A percentile compares a stretch with the other conserved stretches of the same genome.
phyloP scores from a whole-genome alignment of 192 early-diverging fungal species.

The Backusella parvicylindrica region DNA sequence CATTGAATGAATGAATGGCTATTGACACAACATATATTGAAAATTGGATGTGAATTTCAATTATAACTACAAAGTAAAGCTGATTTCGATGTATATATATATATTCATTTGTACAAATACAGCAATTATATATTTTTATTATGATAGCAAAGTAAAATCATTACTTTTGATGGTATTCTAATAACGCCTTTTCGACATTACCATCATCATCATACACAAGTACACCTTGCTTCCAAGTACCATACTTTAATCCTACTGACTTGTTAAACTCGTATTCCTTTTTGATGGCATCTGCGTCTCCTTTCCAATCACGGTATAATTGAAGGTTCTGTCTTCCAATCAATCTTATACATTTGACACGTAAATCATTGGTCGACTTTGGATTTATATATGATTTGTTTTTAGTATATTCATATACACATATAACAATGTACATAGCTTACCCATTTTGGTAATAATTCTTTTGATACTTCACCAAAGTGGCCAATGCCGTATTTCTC shows the following conservation, averaged over 20 bases:
- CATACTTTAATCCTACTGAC: conserved; percentile 69
- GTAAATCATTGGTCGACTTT: conserved; percentile 72
- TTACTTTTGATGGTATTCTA: conserved; percentile 15
- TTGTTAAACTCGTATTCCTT: conserved; percentile 79
- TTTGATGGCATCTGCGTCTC: conserved; percentile 61
- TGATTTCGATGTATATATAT: no score
- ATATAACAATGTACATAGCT: background rate
- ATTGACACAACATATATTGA: no score
- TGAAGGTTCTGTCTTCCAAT: conserved; percentile 87
- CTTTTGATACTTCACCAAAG: conserved; percentile 82
- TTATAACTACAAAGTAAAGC: no score
- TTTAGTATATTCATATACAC: background rate
- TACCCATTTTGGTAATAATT: conserved; percentile 75
- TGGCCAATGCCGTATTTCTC: conserved; percentile 83
- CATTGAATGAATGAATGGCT: no score
- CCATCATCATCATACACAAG: conserved; percentile 86
- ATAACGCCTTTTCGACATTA: conserved; percentile 56
- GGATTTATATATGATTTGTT: background rate
- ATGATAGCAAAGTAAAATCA: no score
- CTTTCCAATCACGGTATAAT: conserved; percentile 84
- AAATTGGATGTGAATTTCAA: no score
- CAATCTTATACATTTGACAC: conserved; percentile 79
- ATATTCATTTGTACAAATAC: no score
- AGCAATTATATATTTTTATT: background rate
- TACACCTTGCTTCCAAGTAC: conserved; percentile 75